A percentile compares a stretch with the other conserved stretches of the same genome.
Conservation (phyloP, 306 rosid species). For the Purshia tridentata region DNA sequence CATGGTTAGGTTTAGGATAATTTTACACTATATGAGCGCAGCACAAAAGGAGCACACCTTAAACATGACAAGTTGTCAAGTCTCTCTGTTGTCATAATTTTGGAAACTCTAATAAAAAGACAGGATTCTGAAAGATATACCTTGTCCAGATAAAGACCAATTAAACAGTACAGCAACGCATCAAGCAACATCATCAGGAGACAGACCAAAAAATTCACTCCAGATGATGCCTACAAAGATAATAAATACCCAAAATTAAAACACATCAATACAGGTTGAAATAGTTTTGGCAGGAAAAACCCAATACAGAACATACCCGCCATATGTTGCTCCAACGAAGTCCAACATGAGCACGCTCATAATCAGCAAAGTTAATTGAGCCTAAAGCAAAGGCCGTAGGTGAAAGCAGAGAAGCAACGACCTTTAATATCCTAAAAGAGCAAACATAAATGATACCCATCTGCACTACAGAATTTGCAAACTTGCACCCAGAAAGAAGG, state of each 20-base stretch:
- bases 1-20: not conserved
- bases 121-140: slow-evolving; percentile 39
- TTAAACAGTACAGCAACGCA: slow-evolving; percentile 68
- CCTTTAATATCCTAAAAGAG: slow-evolving; percentile 69
- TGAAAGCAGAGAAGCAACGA: slow-evolving; percentile 83
- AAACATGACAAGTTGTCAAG: not conserved
- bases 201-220: slow-evolving; percentile 82
- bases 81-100: not conserved
- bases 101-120: not conserved
- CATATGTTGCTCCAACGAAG: slow-evolving; percentile 97
- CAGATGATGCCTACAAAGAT: slow-evolving; percentile 74
- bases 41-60: not conserved
- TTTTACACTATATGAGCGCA: not conserved
- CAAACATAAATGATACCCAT: slow-evolving; percentile 30
- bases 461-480: slow-evolving; percentile 19
- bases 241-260: slow-evolving; percentile 27
- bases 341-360: slow-evolving; percentile 99
- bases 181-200: slow-evolving; percentile 90
- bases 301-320: slow-evolving; percentile 51
- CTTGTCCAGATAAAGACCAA: slow-evolving; percentile 95
- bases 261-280: not conserved
- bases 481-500: not conserved
- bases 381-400: slow-evolving; percentile 96
- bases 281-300: slow-evolving; percentile 12
- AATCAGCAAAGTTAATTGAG: slow-evolving; percentile 90